Percentiles rank a stretch among this genome's conserved stretches.
These are phyloP conservation scores for Zasmidium cellare DNA, from an alignment of 2,329 filamentous ascomycete genomes.

Conservation along the genomic window DNA sequence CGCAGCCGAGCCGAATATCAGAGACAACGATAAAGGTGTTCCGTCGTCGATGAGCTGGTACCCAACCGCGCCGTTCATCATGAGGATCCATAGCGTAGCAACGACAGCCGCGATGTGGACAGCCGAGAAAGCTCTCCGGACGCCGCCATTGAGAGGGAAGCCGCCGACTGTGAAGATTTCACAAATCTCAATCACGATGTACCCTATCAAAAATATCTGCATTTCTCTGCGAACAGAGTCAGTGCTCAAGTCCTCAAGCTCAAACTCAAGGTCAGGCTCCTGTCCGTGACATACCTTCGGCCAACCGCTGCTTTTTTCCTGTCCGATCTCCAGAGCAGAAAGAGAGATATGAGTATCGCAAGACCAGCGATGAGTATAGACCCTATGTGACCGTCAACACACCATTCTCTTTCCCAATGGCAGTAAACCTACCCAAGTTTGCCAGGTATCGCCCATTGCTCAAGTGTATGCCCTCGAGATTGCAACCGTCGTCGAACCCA, in stretches of 20 bases:
- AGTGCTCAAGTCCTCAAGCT: background rate
- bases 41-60: conserved; percentile 94
- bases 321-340: conserved; percentile 78
- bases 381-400: conserved; percentile 54
- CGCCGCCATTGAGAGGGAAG: conserved; percentile 71
- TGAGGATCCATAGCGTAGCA: conserved; percentile 80
- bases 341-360: conserved; percentile 67
- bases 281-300: conserved; percentile 64
- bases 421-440: conserved; percentile 69
- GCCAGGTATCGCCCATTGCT: conserved; percentile 64
- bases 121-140: conserved; percentile 80
- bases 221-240: conserved; percentile 69
- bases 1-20: conserved; percentile 70
- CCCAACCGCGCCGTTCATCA: conserved; percentile 62
- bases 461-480: conserved; percentile 72
- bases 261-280: background rate
- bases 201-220: conserved; percentile 87
- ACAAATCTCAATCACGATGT: conserved; percentile 84
- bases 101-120: conserved; percentile 88
- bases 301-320: conserved; percentile 92
- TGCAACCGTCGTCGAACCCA: conserved; percentile 56
- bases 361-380: conserved; percentile 81
- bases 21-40: conserved; percentile 75
- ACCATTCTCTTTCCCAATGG: background rate
- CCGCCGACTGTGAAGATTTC: conserved; percentile 95